phyloP scores from a whole-genome alignment of 2,329 filamentous ascomycete genomes.

The Hypoxylon sp. region DNA sequence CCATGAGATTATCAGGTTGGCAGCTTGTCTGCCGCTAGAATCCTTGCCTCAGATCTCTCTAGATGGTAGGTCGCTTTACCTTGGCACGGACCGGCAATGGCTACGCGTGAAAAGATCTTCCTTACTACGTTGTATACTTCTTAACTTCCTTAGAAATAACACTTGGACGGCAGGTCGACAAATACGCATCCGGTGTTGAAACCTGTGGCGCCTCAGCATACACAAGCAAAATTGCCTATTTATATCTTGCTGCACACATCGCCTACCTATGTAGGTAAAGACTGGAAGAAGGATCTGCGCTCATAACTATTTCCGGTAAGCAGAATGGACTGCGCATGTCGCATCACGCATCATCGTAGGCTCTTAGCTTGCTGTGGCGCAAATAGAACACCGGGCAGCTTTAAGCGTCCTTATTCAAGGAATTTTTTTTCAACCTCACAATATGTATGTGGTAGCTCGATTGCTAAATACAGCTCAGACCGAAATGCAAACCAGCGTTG shows the following conservation, averaged over 20 bases:
- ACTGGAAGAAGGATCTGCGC: constrained; percentile 36
- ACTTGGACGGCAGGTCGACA: constrained; percentile 41
- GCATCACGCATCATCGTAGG: constrained; percentile 34
- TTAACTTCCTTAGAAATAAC: constrained; percentile 10
- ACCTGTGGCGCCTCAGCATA: constrained; percentile 39
- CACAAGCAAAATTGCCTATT: constrained; percentile 41
- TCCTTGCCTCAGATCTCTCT: constrained; percentile 47
- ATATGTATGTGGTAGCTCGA: constrained; percentile 18
- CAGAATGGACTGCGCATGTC: constrained; percentile 18
- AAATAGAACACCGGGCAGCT: constrained; percentile 34
- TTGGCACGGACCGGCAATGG: constrained; percentile 34
- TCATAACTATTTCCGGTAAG: constrained; percentile 44
- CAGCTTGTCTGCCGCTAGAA: constrained; percentile 35
- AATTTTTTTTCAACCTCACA: constrained; percentile 19
- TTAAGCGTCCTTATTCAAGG: constrained; percentile 27
- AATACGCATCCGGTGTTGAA: constrained; percentile 38
- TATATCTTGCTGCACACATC: constrained; percentile 42
- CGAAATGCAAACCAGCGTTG: constrained; percentile 31
- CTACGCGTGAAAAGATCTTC: constrained; percentile 27
- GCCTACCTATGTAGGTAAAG: constrained; percentile 42
- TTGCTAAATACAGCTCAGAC: constrained; percentile 43
- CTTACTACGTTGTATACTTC: constrained; percentile 39
- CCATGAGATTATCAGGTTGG: constrained; percentile 27
- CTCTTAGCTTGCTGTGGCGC: constrained; percentile 34
- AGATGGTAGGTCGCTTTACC: constrained; percentile 43